Conservation (phyloP, 345 rosid species). For the Euphorbia peplus region DNA sequence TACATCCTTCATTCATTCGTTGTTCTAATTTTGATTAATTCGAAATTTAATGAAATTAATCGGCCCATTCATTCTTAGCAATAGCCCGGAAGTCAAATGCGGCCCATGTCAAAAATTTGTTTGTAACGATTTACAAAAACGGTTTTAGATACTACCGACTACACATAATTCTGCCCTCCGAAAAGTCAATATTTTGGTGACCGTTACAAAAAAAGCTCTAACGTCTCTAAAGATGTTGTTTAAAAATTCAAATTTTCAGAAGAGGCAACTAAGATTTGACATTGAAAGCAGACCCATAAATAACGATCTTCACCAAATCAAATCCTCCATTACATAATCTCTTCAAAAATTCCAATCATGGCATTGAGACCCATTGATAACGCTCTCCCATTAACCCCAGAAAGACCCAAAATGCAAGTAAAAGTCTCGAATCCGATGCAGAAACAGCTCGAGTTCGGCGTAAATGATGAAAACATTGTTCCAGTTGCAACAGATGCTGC, state of each 20-base stretch:
- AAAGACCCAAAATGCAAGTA: conserved; percentile 64
- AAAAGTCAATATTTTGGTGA: not conserved
- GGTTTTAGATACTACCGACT: not conserved
- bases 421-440: conserved; percentile 36
- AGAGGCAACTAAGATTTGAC: not conserved
- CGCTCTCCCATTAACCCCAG: conserved; percentile 55
- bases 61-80: too few relatives aligned
- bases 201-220: conserved; percentile 14
- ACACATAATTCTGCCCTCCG: not conserved
- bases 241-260: conserved; percentile 7
- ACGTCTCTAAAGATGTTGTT: conserved; percentile 15
- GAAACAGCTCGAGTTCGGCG: conserved; percentile 32
- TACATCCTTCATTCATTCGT: too few relatives aligned
- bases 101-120: too few relatives aligned
- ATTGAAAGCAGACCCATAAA: not conserved
- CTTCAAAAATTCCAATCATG: conserved; percentile 35
- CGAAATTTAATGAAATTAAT: too few relatives aligned
- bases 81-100: too few relatives aligned
- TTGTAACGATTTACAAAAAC: not conserved
- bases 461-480: conserved; percentile 61
- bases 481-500: conserved; percentile 38
- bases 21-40: too few relatives aligned
- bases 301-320: not conserved
- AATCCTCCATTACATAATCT: not conserved
- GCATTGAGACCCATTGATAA: conserved; percentile 83